A percentile compares a stretch with the other conserved stretches of the same genome.
phyloP scores from a whole-genome alignment of 2,329 filamentous ascomycete species.

The Paraphaeosphaeria sporulosa region DNA sequence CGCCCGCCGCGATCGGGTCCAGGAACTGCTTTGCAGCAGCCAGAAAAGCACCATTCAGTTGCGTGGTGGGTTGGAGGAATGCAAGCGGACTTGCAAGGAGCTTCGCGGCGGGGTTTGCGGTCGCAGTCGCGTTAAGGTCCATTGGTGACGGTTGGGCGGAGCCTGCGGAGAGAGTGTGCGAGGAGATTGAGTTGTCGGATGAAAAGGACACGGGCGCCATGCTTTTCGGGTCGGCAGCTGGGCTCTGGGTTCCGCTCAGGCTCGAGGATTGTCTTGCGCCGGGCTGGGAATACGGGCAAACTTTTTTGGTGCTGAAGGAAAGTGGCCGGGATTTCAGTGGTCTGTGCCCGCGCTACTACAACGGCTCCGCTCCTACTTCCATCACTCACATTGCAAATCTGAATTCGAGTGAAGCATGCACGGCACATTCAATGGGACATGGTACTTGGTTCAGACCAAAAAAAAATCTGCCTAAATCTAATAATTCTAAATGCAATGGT shows the following conservation, averaged over 20 bases:
- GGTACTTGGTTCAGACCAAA: too few relatives aligned
- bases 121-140: slow-evolving; percentile 27
- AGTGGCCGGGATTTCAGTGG: slow-evolving; percentile 18
- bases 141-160: slow-evolving; percentile 39
- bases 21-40: slow-evolving; percentile 81
- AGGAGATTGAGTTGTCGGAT: slow-evolving; percentile 50
- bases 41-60: slow-evolving; percentile 73
- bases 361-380: neutral
- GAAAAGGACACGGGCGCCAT: slow-evolving; percentile 47
- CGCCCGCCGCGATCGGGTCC: slow-evolving; percentile 76
- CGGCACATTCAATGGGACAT: too few relatives aligned
- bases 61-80: slow-evolving; percentile 77
- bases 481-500: neutral
- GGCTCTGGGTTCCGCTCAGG: neutral
- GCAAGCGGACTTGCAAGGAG: slow-evolving; percentile 70
- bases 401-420: too few relatives aligned
- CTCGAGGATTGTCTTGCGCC: neutral
- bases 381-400: too few relatives aligned
- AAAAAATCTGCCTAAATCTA: neutral
- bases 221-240: slow-evolving; percentile 20
- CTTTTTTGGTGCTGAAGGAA: slow-evolving; percentile 13
- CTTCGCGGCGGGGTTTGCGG: slow-evolving; percentile 62
- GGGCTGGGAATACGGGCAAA: slow-evolving; percentile 8
- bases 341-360: slow-evolving; percentile 3
- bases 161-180: slow-evolving; percentile 49